Evolutionary conservation across 148 eudicot genomes (phyloP).

Genomic region (Talinum fruticosum): DNA sequence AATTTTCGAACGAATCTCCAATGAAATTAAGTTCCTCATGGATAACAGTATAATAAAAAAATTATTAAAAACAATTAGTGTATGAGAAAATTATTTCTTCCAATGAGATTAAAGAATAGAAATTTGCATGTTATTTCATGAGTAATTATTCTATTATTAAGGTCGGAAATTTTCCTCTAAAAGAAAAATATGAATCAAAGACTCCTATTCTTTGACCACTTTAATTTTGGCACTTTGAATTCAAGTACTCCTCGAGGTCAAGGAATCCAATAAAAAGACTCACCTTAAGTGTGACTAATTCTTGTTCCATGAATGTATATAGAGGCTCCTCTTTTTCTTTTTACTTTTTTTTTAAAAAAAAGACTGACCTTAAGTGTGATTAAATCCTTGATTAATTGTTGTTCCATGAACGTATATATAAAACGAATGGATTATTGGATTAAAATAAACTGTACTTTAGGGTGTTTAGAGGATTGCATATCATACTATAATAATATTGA

Average conservation of each 20-base stretch:
- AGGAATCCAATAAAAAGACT: background rate
- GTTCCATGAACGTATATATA: too few relatives aligned
- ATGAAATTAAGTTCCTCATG: slow-evolving; percentile 12
- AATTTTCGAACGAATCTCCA: slow-evolving; percentile 16
- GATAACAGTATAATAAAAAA: background rate
- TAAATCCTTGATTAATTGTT: too few relatives aligned
- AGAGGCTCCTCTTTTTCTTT: too few relatives aligned
- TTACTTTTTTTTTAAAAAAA: too few relatives aligned
- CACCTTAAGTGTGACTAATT: too few relatives aligned
- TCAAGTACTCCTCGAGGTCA: background rate
- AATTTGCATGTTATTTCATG: background rate
- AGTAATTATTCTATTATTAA: background rate
- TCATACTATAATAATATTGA: too few relatives aligned
- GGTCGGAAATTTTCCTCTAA: background rate
- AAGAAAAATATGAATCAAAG: background rate
- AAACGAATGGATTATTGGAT: too few relatives aligned
- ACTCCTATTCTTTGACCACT: background rate
- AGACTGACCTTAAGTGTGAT: too few relatives aligned
- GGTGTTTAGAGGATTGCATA: too few relatives aligned
- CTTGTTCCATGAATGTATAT: too few relatives aligned
- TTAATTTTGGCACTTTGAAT: background rate
- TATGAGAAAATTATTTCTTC: background rate
- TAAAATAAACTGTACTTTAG: too few relatives aligned
- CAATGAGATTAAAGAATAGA: background rate
- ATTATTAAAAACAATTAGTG: background rate